Conservation (phyloP, 805 yeast genomes). For the Candida insectalens region DNA sequence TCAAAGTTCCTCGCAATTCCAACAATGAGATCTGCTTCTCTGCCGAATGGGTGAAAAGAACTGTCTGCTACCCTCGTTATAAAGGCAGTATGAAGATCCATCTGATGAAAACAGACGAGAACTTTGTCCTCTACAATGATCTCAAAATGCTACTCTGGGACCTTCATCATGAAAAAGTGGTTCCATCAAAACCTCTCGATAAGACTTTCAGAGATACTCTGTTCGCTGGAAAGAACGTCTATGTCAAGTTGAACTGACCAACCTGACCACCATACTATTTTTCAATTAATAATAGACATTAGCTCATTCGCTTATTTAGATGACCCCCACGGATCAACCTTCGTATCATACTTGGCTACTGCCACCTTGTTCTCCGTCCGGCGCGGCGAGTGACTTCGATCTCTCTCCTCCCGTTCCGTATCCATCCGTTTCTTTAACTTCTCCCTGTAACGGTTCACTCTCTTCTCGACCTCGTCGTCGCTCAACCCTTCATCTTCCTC, state of each 20-base stretch:
- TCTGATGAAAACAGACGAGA: slow-evolving; percentile 11
- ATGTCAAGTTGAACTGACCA: slow-evolving; percentile 5
- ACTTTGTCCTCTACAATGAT: slow-evolving; percentile 21
- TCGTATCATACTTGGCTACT: slow-evolving; percentile 7
- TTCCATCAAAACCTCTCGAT: too few relatives aligned
- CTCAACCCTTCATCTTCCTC: slow-evolving; percentile 32
- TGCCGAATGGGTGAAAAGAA: slow-evolving; percentile 28
- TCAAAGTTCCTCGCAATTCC: slow-evolving; percentile 10
- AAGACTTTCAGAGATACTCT: slow-evolving; percentile 19
- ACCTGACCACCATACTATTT: neutral
- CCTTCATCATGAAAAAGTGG: slow-evolving; percentile 15
- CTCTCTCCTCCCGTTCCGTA: slow-evolving; percentile 1
- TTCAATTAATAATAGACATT: neutral
- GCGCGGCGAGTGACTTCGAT: neutral
- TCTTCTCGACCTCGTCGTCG: slow-evolving; percentile 20
- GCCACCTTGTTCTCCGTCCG: neutral
- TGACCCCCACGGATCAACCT: slow-evolving; percentile 12
- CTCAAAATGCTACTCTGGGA: slow-evolving; percentile 22
- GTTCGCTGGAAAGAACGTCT: slow-evolving; percentile 11
- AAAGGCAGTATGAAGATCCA: slow-evolving; percentile 35
- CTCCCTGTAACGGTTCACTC: slow-evolving; percentile 21
- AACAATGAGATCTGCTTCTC: slow-evolving; percentile 10
- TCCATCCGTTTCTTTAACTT: slow-evolving; percentile 5
- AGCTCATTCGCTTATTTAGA: neutral
- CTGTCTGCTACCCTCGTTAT: slow-evolving; percentile 33